Evolutionary conservation across 179 eudicot genomes (phyloP), one percentile per base, ranked within the genome.

Genomic region (Amaranthus tricolor): DNA sequence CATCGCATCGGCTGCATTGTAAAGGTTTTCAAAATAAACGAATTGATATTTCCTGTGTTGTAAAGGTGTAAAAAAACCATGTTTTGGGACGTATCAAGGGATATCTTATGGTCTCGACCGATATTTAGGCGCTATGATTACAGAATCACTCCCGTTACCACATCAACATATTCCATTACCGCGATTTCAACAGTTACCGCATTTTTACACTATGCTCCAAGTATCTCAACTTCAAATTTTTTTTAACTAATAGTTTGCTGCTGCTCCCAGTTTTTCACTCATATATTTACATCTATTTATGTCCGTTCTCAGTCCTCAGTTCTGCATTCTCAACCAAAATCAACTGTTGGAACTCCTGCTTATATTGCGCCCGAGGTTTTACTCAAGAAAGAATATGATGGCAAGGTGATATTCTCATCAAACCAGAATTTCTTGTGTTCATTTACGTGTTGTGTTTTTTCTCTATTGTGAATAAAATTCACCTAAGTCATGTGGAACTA

Each of bases 261-360:
- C 56, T 65, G 5, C 50, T 60, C 2, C 31, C 65, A 19, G 14
- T 75, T 17, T 48, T 45, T 14, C 69, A 50, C 16, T 67, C 76
- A 40, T 16, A 19, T 43, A 14, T 61, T 59, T 60, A 69, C 72
- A 57, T 66, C n/a, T 72, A 44, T 67, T 12, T 20, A 69, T 71
- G 64, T 64, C 68, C 67, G 54, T 77, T 76, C 61, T 72, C 86
- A 93, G 98, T 91, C 97, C 61, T 89, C 98, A 0, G 97, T 93
- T 82, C 85, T 93, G 77, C 98, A 93, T 87, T 93, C 98, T 66
- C 98, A 93, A 85, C 98, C 98, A 70, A 93, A 93, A 77, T 93
- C 98, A 70, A 93, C 98, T 40, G 98, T 93, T 71, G 98, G 98
- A 63, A 93, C 98, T 75, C 98, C 98, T 62, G 98, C 98, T 70